Conservation (phyloP, 257 asterid species). For the Fraxinus cuspidata region DNA sequence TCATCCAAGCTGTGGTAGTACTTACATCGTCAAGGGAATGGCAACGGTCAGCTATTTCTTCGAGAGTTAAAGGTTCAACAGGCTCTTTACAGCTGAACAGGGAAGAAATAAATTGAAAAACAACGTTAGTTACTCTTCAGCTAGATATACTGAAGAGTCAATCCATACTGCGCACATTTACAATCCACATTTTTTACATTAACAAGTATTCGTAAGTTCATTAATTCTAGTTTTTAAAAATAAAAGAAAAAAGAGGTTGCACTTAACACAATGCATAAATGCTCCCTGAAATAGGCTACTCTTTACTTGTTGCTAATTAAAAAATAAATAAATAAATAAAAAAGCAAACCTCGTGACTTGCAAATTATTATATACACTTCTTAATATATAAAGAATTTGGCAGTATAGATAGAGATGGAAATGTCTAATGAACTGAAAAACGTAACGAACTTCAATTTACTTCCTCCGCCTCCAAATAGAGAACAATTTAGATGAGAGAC, state of each 20-base stretch:
- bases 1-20: background rate
- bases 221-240: too few species aligned
- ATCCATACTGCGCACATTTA: background rate
- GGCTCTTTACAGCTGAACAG: constrained; percentile 85
- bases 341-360: background rate
- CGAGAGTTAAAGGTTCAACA: constrained; percentile 84
- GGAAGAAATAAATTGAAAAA: constrained; percentile 4
- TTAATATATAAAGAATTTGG: background rate
- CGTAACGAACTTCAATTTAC: background rate
- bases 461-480: background rate
- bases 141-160: background rate
- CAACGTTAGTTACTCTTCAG: background rate
- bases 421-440: background rate
- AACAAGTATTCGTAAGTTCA: background rate
- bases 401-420: background rate
- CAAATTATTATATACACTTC: background rate
- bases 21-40: constrained; percentile 76
- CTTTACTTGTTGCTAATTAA: too few species aligned
- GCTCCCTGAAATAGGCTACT: too few species aligned
- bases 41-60: constrained; percentile 85
- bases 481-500: too few species aligned
- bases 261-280: too few species aligned
- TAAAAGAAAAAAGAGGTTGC: too few species aligned
- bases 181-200: background rate
- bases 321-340: too few species aligned